Percentiles rank a stretch among this genome's conserved stretches.
Conservation (phyloP, 2,329 filamentous ascomycete genomes). For the Trichoderma harzianum region DNA sequence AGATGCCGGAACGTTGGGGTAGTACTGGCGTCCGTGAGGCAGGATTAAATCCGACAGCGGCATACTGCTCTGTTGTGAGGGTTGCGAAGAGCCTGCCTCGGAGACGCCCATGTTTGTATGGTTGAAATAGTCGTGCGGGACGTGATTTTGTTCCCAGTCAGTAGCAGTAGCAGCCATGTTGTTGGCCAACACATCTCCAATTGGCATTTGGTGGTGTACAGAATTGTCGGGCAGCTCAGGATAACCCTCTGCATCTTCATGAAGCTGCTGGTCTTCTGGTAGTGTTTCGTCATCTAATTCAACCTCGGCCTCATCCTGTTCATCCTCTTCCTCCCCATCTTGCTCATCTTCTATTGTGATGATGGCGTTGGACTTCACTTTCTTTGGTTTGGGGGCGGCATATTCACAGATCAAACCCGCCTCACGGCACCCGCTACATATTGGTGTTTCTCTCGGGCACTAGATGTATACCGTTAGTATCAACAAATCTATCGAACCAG, state of each 20-base stretch:
- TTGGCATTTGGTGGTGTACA: constrained; percentile 29
- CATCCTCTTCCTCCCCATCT: constrained; percentile 19
- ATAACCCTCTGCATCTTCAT: constrained; percentile 22
- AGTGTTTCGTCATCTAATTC: neutral
- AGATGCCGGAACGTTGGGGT: constrained; percentile 16
- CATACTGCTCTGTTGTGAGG: constrained; percentile 19
- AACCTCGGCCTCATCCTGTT: constrained; percentile 15
- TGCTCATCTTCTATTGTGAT: constrained; percentile 22
- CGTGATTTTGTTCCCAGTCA: constrained; percentile 21
- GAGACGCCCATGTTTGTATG: constrained; percentile 27
- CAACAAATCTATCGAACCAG: neutral
- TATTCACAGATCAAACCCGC: constrained; percentile 38
- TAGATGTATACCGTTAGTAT: constrained; percentile 26
- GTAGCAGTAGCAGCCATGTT: constrained; percentile 21
- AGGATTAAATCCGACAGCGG: constrained; percentile 19
- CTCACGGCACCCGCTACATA: constrained; percentile 37
- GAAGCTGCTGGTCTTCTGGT: neutral
- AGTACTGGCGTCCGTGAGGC: constrained; percentile 23
- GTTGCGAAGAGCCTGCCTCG: constrained; percentile 24
- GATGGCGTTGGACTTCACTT: constrained; percentile 24
- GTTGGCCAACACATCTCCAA: constrained; percentile 28
- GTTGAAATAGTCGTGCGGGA: constrained; percentile 30
- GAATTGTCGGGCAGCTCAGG: constrained; percentile 20
- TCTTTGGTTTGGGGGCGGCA: constrained; percentile 31
- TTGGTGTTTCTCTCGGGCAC: constrained; percentile 42